Percentiles rank a stretch among this genome's conserved stretches.
Conservation (phyloP, 2,329 filamentous ascomycete genomes). For the Epichloe hybrida region DNA sequence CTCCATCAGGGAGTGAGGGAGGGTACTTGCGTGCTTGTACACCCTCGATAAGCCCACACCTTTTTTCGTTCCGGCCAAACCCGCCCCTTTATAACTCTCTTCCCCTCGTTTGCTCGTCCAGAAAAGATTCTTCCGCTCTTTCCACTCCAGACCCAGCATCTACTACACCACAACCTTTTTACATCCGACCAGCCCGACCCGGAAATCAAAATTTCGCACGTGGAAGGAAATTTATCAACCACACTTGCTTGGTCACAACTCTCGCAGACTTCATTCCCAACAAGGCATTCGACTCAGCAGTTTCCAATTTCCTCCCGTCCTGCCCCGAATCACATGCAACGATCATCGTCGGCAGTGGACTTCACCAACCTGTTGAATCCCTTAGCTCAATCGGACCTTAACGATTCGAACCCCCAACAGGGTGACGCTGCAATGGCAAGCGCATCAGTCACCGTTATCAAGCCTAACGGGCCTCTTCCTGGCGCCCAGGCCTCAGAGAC, state of each 20-base stretch:
- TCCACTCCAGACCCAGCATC: constrained; percentile 6
- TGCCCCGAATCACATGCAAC: constrained; percentile 53
- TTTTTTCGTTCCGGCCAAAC: constrained; percentile 19
- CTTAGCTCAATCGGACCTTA: constrained; percentile 13
- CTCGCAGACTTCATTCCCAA: not conserved
- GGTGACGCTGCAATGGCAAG: constrained; percentile 32
- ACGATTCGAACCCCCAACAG: constrained; percentile 17
- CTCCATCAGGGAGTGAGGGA: not conserved
- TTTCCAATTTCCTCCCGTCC: not conserved
- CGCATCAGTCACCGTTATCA: constrained; percentile 40
- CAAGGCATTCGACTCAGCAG: not conserved
- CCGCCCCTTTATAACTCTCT: constrained; percentile 19
- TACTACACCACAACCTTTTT: not conserved
- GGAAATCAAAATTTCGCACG: not conserved
- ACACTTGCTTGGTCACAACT: not conserved
- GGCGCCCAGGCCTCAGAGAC: constrained; percentile 45
- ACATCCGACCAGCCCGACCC: not conserved
- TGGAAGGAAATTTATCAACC: not conserved
- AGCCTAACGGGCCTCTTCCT: constrained; percentile 49
- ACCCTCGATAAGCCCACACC: constrained; percentile 3
- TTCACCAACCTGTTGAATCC: constrained; percentile 66
- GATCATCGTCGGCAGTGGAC: constrained; percentile 58
- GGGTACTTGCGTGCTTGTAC: constrained; percentile 9
- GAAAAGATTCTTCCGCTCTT: constrained; percentile 11
- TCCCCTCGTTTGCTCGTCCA: constrained; percentile 11